Base-by-base conservation (phyloP, 352 stramenopile species). In the Globisporangium ultimum region DNA sequence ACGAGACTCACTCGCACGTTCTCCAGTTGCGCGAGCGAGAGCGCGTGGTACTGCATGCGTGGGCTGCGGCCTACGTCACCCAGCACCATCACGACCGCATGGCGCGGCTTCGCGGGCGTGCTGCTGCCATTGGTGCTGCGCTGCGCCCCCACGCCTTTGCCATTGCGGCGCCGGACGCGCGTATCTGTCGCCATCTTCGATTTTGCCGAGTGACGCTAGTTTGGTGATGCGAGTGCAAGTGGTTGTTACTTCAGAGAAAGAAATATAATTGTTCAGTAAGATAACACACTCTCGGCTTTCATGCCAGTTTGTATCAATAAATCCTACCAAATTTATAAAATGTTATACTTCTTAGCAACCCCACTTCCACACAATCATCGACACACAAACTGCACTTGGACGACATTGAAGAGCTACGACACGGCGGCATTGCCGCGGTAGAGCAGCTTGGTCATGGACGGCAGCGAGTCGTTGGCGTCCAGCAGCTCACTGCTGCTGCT, bases 41-140 rank as follows among this genome's bases (percentile, higher is more conserved):
- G 62, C 40, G 95, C 90, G 72, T 99, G 98, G 74, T 99, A 99
- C 74, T 99, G 97, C 98, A 99, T 99, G 18, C 98, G 89, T 49
- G 98, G 98, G 60, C 93, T 99, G 64, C 97, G 85, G 7, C 97
- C 97, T 1, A 99, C 76, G 67, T 98, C 95, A 18, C 95, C 95
- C 18, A 98, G 76, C 38, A 98, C 95, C 71, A 98, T 77, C 46
- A 98, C 90, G 11, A 96, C 74, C n/a, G 82, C 84, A 58, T 97
- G 88, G 42, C 78, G 80, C 41, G 53, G 36, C 14, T 8, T 52
- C 38, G 22, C 36, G 28, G 7, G 21, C 22, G 7, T 28, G 24
- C 22, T 59, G 53, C 34, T 58, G 41, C 13, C 18, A 3, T 45
- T 1, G 45, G 4, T 6, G 55, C 21, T 32, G 14, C 47, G 47